Conservation (phyloP, 2,329 filamentous ascomycete species). For the Lithohypha guttulata region DNA sequence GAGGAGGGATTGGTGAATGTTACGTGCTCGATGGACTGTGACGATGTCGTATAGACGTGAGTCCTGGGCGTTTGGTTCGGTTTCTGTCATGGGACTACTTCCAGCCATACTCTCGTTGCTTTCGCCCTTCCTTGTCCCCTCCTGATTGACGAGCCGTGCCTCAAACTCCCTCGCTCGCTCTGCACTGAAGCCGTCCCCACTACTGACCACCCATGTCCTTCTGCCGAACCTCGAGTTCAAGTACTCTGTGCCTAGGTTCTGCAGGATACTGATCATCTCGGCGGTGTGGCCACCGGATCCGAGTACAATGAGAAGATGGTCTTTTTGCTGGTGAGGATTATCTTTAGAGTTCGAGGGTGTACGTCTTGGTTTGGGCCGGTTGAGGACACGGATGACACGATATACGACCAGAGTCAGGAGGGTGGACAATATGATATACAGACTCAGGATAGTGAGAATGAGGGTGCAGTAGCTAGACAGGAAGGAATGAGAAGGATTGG, state of each 20-base stretch:
- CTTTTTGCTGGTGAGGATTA: neutral
- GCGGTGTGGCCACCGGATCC: constrained; percentile 91
- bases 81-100: constrained; percentile 55
- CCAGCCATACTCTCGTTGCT: constrained; percentile 8
- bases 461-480: too few relatives aligned
- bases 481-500: too few relatives aligned
- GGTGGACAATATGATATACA: too few relatives aligned
- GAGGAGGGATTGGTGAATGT: constrained; percentile 64
- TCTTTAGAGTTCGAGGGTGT: neutral
- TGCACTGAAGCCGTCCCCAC: constrained; percentile 63
- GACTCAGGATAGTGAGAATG: too few relatives aligned
- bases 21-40: constrained; percentile 63
- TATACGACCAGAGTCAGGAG: neutral
- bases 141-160: constrained; percentile 27
- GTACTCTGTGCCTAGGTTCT: constrained; percentile 24
- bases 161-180: constrained; percentile 56
- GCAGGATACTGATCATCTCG: constrained; percentile 83
- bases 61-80: constrained; percentile 50
- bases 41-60: constrained; percentile 60
- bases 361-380: constrained; percentile 3
- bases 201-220: constrained; percentile 71
- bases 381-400: neutral
- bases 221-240: constrained; percentile 40
- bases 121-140: constrained; percentile 11
- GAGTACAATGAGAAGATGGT: constrained; percentile 66